Conservation (phyloP, 2,329 filamentous ascomycete species). For the Lecanicillium sp. region DNA sequence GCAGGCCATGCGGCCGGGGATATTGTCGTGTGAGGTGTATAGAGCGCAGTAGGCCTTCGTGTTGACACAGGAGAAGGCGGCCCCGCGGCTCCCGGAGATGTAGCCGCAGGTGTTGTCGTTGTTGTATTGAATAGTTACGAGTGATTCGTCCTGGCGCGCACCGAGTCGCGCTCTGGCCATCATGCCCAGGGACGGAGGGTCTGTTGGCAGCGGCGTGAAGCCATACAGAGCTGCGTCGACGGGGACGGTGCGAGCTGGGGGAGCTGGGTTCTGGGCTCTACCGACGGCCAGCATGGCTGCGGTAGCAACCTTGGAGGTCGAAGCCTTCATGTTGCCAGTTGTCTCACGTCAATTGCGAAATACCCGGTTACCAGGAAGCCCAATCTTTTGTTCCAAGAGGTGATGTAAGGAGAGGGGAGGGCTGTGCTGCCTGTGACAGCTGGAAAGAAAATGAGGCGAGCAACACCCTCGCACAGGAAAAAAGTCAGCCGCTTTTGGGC, state of each 20-base stretch:
- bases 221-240: slow-evolving; percentile 5
- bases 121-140: slow-evolving; percentile 32
- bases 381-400: no score
- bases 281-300: slow-evolving; percentile 1
- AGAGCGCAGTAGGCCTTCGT: slow-evolving; percentile 30
- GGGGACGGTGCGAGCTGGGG: slow-evolving; percentile 3
- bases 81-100: slow-evolving; percentile 31
- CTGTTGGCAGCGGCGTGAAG: slow-evolving; percentile 5
- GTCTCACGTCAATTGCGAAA: no score
- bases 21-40: slow-evolving; percentile 20
- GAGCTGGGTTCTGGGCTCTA: slow-evolving; percentile 2
- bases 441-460: slow-evolving; percentile 6
- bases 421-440: no score
- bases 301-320: not conserved
- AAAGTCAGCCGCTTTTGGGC: no score
- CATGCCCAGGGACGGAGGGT: slow-evolving; percentile 19
- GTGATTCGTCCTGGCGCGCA: slow-evolving; percentile 17
- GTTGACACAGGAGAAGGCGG: slow-evolving; percentile 30
- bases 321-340: no score
- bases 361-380: no score
- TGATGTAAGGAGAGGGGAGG: no score
- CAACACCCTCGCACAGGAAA: not conserved
- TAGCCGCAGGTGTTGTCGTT: slow-evolving; percentile 45
- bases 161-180: slow-evolving; percentile 22
- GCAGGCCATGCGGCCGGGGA: slow-evolving; percentile 33